Evolutionary conservation across 1,284 basidiomycete species (phyloP), one percentile per base, ranked within the genome.

Genomic region (Boletus sp.): DNA sequence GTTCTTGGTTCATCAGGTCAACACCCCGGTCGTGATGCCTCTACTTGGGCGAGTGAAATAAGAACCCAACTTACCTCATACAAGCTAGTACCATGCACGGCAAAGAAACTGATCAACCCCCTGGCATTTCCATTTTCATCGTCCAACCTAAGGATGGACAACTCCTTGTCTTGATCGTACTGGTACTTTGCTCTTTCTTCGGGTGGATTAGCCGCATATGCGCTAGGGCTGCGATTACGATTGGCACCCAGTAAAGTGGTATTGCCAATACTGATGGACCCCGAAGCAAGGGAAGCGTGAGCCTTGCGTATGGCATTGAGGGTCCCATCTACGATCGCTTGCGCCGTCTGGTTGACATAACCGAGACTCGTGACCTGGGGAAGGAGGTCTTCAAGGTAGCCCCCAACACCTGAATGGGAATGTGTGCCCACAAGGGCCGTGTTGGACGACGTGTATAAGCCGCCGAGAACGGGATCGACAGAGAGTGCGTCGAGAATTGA

Each of bases 401-500:
- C 88, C 25, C 86, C 88, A 14, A 88, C 88, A 14, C 88, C 89
- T 1, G 84, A 73, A 64, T 92, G 89, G 55, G 66, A 76, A 61
- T 92, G 89, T 0, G 89, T 91, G 34, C 84, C 82, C 20, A 84
- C 80, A 49, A 89, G 81, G 2, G 88, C 88, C 52, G 89, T 79
- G 57, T 92, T 92, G 10, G 72, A 71, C 57, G 83, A 72, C 19
- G 73, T 79, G 64, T 90, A 91, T 5, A 88, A 46, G 4, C 78
- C 81, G 1, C 82, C 81, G 58, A 76, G 86, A 38, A 72, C 63
- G 19, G 58, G 59, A 46, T 60, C 58, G 3, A 72, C 57, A 8
- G 78, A 71, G 5, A 90, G 73, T 23, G 75, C 68, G 7, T 74
- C 64, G 23, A 91, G 77, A 52, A 92, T 80, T 13, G 79, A 78